Conservation (phyloP, 2,329 filamentous ascomycete species). For the Nothopassalora personata region DNA sequence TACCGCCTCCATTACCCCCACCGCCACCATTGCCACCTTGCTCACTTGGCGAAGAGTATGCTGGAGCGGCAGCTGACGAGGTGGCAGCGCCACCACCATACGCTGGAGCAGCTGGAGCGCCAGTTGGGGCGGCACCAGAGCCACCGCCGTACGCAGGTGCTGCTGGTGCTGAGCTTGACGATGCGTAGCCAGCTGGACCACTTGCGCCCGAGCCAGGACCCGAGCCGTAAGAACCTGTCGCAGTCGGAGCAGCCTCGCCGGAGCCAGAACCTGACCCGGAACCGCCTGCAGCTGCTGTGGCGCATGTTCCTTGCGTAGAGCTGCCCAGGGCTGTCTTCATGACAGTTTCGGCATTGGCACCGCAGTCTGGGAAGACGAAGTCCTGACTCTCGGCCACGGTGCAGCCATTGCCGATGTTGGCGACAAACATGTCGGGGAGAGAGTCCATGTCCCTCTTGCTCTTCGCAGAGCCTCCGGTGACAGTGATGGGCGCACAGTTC, state of each 20-base stretch:
- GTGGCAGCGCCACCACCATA: constrained; percentile 1
- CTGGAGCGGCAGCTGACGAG: background rate
- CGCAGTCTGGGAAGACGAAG: constrained; percentile 58
- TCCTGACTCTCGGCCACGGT: constrained; percentile 49
- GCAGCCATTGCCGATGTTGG: constrained; percentile 54
- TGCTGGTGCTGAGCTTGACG: constrained; percentile 3
- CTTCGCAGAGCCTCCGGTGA: constrained; percentile 47
- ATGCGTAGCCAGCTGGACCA: background rate
- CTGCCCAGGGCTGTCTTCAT: constrained; percentile 14
- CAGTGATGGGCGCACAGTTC: constrained; percentile 75
- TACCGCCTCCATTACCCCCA: background rate
- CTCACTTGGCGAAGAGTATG: constrained; percentile 1
- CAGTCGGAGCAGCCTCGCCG: constrained; percentile 1
- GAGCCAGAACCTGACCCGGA: constrained; percentile 5
- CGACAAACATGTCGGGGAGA: constrained; percentile 65
- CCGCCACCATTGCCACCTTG: constrained; percentile 4
- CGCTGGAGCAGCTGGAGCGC: background rate
- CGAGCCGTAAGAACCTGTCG: constrained; percentile 8
- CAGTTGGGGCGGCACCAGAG: background rate
- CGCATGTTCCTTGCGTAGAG: constrained; percentile 8
- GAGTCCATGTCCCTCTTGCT: constrained; percentile 47
- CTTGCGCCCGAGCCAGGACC: constrained; percentile 4
- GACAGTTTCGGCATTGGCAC: constrained; percentile 30
- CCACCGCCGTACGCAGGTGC: constrained; percentile 2
- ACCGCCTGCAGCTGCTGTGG: constrained; percentile 5